Conservation (phyloP, 768 basidiomycete species). For the Collybia sordida region DNA sequence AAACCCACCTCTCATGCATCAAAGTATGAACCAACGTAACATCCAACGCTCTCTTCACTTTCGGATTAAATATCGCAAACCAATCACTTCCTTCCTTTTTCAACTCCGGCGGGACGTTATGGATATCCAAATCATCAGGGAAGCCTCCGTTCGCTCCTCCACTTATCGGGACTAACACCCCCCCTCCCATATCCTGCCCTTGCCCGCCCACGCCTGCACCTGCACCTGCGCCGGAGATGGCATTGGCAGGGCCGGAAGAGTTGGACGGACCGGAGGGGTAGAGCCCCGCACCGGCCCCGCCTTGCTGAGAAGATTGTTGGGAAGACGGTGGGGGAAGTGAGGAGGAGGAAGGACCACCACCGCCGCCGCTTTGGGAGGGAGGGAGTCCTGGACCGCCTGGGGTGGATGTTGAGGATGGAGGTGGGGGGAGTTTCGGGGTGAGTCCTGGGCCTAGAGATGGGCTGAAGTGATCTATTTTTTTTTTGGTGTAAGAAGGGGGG, state of each 20-base stretch:
- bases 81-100: conserved; percentile 83
- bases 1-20: conserved; percentile 81
- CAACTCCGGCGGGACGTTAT: conserved; percentile 46
- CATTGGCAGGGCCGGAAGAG: conserved; percentile 9
- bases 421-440: conserved; percentile 38
- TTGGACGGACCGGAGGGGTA: conserved; percentile 9
- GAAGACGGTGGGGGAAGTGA: neutral
- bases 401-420: conserved; percentile 23
- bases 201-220: too few relatives aligned
- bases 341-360: neutral
- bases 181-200: too few relatives aligned
- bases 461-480: conserved; percentile 39
- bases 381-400: conserved; percentile 35
- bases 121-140: conserved; percentile 44
- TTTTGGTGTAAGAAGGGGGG: neutral
- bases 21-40: conserved; percentile 82
- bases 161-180: conserved; percentile 17
- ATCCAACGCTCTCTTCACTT: conserved; percentile 75
- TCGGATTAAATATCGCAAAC: conserved; percentile 87
- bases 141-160: conserved; percentile 28
- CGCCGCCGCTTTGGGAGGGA: conserved; percentile 26
- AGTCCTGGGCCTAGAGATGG: conserved; percentile 36
- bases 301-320: neutral
- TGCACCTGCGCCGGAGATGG: too few relatives aligned
- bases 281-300: conserved; percentile 10